A percentile compares a stretch with the other conserved stretches of the same genome.
These are phyloP conservation scores for Pneumocystis canis DNA, from an alignment of 1,139 yeast species.

Conservation along the genomic window DNA sequence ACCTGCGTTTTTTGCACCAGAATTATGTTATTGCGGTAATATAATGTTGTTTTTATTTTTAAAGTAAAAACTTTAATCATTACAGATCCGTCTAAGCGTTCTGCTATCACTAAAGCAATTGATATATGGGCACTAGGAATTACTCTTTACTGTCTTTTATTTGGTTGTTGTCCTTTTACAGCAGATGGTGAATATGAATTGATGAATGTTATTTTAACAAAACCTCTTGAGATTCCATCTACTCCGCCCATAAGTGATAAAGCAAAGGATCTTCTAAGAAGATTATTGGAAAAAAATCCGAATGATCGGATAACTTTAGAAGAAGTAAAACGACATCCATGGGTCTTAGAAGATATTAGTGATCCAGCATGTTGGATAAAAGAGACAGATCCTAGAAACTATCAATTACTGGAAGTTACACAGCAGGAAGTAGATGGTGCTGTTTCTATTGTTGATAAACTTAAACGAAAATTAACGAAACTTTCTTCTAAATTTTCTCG, in stretches of 20 bases:
- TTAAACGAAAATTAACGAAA: not conserved
- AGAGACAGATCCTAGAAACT: slow-evolving; percentile 19
- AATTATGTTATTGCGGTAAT: slow-evolving; percentile 40
- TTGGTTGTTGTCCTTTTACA: slow-evolving; percentile 79
- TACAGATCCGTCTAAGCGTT: slow-evolving; percentile 20
- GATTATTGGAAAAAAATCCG: slow-evolving; percentile 61
- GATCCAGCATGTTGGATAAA: slow-evolving; percentile 21
- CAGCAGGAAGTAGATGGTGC: slow-evolving; percentile 61
- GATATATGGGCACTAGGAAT: slow-evolving; percentile 97
- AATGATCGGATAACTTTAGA: slow-evolving; percentile 49
- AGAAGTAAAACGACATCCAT: slow-evolving; percentile 69
- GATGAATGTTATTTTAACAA: slow-evolving; percentile 65
- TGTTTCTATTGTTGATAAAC: slow-evolving; percentile 25
- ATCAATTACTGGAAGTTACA: slow-evolving; percentile 41
- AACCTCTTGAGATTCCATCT: slow-evolving; percentile 48
- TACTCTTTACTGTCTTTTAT: slow-evolving; percentile 72
- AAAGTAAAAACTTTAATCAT: slow-evolving; percentile 14
- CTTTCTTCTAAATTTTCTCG: slow-evolving; percentile 1
- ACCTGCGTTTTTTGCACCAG: slow-evolving; percentile 76
- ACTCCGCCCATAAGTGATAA: slow-evolving; percentile 21
- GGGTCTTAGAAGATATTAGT: slow-evolving; percentile 48
- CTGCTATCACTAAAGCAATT: slow-evolving; percentile 55
- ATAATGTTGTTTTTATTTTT: not conserved
- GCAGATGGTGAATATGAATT: slow-evolving; percentile 80
- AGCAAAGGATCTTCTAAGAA: slow-evolving; percentile 52